Conservation (phyloP, 1,284 basidiomycete species). For the Apiotrichum laibachii region DNA sequence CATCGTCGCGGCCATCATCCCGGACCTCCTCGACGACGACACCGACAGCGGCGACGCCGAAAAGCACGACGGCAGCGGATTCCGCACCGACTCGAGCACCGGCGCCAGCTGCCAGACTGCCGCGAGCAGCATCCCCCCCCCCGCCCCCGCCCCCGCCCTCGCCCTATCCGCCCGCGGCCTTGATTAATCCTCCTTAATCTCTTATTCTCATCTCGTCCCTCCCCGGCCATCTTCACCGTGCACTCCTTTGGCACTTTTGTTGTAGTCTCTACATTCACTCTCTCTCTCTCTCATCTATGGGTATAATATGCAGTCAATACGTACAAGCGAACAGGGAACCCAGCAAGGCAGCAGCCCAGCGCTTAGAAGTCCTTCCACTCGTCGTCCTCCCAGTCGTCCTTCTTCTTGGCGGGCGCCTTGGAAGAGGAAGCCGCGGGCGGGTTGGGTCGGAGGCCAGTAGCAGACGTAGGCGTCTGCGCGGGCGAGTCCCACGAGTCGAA, state of each 20-base stretch:
- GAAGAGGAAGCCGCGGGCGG: constrained; percentile 2
- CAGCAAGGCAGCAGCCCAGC: neutral
- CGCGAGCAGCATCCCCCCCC: too few species aligned
- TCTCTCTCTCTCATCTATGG: neutral
- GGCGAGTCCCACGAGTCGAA: constrained; percentile 32
- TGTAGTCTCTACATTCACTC: constrained; percentile 7
- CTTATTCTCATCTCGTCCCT: too few species aligned
- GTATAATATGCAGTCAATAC: constrained; percentile 10
- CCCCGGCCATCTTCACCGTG: too few species aligned
- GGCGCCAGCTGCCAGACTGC: too few species aligned
- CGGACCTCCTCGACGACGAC: constrained; percentile 26
- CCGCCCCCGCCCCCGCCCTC: too few species aligned
- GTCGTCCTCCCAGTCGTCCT: constrained; percentile 40
- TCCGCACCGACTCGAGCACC: too few species aligned
- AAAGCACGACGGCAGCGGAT: too few species aligned
- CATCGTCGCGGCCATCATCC: constrained; percentile 29
- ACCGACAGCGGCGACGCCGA: too few species aligned
- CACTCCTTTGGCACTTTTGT: neutral
- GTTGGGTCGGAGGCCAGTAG: neutral
- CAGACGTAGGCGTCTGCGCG: constrained; percentile 2
- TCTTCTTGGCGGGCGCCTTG: constrained; percentile 22
- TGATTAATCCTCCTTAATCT: too few species aligned
- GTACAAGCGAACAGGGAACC: neutral
- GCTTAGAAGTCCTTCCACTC: constrained; percentile 46
- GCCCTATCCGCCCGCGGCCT: too few species aligned